Conservation (phyloP, 2,329 filamentous ascomycete genomes). For the Drechmeria coniospora region DNA sequence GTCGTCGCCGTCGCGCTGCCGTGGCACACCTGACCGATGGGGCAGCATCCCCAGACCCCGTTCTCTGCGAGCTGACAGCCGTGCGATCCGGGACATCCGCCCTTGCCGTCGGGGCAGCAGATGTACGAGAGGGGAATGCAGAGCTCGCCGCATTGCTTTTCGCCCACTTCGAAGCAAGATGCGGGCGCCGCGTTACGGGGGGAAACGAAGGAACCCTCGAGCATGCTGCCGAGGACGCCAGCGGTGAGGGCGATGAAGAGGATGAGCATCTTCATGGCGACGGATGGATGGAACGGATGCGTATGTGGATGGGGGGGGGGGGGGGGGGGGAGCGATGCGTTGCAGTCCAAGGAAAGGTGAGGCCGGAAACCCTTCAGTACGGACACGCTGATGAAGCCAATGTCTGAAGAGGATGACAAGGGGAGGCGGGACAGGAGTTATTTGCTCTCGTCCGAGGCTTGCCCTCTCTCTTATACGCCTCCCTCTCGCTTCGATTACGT, state of each 20-base stretch:
- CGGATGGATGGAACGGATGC: too few relatives aligned
- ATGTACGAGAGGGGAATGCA: slow-evolving; percentile 13
- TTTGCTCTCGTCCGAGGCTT: too few relatives aligned
- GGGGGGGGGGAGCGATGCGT: too few relatives aligned
- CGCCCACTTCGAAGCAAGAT: slow-evolving; percentile 10
- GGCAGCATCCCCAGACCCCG: slow-evolving; percentile 15
- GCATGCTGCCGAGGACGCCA: slow-evolving; percentile 6
- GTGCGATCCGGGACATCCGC: slow-evolving; percentile 11
- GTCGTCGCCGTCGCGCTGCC: slow-evolving; percentile 11
- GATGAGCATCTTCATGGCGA: too few relatives aligned
- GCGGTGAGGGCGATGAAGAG: slow-evolving; percentile 4
- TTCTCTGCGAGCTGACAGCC: slow-evolving; percentile 13
- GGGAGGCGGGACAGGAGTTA: too few relatives aligned
- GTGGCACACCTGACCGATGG: slow-evolving; percentile 11
- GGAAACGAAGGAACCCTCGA: slow-evolving; percentile 3
- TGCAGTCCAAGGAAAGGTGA: too few relatives aligned
- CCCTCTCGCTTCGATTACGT: too few relatives aligned
- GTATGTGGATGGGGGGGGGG: too few relatives aligned
- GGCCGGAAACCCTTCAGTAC: too few relatives aligned
- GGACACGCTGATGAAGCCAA: too few relatives aligned
- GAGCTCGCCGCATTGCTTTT: slow-evolving; percentile 13
- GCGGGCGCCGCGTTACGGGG: slow-evolving; percentile 9
- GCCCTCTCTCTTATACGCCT: too few relatives aligned
- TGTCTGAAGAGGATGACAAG: too few relatives aligned
- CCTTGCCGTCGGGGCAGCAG: slow-evolving; percentile 14